These are phyloP conservation scores for Haplosporangium gracile DNA, from an alignment of 192 early-diverging fungal genomes.

Conservation along the genomic window DNA sequence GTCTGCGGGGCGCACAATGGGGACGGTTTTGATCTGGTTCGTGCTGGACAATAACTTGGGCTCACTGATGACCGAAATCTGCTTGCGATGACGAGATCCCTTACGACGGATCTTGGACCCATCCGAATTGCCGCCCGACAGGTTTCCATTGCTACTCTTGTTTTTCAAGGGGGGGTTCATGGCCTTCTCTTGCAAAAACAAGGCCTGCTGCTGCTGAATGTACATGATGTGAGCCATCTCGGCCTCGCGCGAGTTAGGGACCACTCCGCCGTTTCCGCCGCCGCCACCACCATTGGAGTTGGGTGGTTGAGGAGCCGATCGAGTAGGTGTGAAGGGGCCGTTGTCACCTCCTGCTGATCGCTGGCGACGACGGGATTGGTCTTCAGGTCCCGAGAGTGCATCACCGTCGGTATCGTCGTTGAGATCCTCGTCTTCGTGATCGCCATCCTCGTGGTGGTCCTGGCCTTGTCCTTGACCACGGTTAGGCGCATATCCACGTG, in stretches of 20 bases:
- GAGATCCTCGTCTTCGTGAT: constrained; percentile 45
- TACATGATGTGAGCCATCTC: constrained; percentile 57
- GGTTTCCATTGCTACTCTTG: constrained; percentile 49
- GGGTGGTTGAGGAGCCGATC: constrained; percentile 46
- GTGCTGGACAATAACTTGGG: constrained; percentile 48
- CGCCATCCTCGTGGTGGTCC: constrained; percentile 51
- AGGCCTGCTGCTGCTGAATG: constrained; percentile 53
- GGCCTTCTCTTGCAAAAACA: constrained; percentile 54
- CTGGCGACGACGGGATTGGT: constrained; percentile 31
- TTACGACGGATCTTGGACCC: constrained; percentile 36
- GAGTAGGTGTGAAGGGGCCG: constrained; percentile 34
- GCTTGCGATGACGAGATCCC: constrained; percentile 43
- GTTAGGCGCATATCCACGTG: not conserved
- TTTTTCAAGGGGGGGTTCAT: constrained; percentile 39
- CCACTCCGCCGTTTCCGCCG: not conserved
- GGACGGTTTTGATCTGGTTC: constrained; percentile 50
- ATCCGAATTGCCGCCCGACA: constrained; percentile 42
- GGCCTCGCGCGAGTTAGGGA: constrained; percentile 44
- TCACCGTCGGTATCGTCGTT: constrained; percentile 54
- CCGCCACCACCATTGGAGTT: constrained; percentile 1
- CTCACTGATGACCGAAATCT: constrained; percentile 51
- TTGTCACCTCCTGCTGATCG: constrained; percentile 9
- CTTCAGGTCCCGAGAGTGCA: constrained; percentile 47
- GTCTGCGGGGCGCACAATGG: constrained; percentile 52
- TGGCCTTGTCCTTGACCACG: constrained; percentile 47